Conservation (phyloP, 306 rosid genomes). For the Echinosophora koreensis region DNA sequence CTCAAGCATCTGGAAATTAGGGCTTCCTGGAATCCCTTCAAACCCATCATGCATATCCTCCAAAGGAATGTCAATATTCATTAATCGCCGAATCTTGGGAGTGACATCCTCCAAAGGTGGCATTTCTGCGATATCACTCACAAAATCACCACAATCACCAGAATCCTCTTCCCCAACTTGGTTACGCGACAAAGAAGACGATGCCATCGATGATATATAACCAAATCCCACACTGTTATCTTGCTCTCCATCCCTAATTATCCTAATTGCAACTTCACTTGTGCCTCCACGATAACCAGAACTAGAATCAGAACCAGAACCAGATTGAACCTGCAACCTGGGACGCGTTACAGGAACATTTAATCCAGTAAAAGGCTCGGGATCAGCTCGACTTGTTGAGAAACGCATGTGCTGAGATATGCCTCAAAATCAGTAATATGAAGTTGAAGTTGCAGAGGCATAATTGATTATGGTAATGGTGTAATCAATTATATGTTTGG, state of each 20-base stretch:
- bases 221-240: slow-evolving; percentile 23
- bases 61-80: no score
- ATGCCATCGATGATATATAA: no score
- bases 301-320: slow-evolving; percentile 2
- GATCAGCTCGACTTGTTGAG: slow-evolving; percentile 32
- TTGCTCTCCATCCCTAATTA: slow-evolving; percentile 61
- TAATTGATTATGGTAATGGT: no score
- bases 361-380: slow-evolving; percentile 28
- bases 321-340: slow-evolving; percentile 24
- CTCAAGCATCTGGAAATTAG: slow-evolving; percentile 54
- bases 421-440: no score
- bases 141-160: no score
- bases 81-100: neutral
- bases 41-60: no score
- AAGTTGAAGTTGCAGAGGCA: no score
- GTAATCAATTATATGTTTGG: no score
- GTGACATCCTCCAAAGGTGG: slow-evolving; percentile 26
- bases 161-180: no score
- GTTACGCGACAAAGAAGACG: no score
- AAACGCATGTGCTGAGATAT: slow-evolving; percentile 28
- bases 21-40: no score
- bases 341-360: slow-evolving; percentile 19
- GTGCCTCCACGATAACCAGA: slow-evolving; percentile 42
- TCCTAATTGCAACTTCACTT: slow-evolving; percentile 73
- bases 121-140: no score